Evolutionary conservation across 306 rosid genomes (phyloP).

Genomic region (Comarum palustre): DNA sequence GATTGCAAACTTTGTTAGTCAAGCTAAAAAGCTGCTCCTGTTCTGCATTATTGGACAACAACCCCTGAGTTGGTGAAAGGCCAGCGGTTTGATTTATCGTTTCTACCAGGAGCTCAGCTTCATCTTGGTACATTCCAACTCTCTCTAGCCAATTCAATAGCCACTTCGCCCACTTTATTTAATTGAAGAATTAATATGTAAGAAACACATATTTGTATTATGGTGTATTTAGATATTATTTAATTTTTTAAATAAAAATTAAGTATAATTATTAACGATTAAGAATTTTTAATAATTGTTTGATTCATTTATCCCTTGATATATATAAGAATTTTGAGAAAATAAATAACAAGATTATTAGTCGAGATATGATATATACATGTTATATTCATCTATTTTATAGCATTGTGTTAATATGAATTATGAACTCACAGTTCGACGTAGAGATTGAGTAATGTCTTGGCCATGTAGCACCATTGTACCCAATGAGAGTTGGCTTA

Average conservation of each 20-base stretch:
- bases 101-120: conserved; percentile 64
- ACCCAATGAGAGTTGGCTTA: conserved; percentile 65
- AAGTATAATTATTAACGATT: no score
- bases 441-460: conserved; percentile 56
- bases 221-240: no score
- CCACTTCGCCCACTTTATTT: conserved; percentile 75
- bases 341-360: not conserved
- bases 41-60: conserved; percentile 36
- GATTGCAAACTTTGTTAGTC: conserved; percentile 54
- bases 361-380: not conserved
- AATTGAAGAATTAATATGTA: not conserved
- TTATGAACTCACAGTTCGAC: conserved; percentile 49
- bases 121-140: conserved; percentile 53
- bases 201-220: no score
- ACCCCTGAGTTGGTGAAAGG: conserved; percentile 38
- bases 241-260: no score
- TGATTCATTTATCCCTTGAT: no score
- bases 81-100: conserved; percentile 63
- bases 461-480: conserved; percentile 50
- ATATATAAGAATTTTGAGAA: not conserved
- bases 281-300: no score
- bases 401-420: not conserved
- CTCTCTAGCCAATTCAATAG: conserved; percentile 59
- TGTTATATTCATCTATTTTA: not conserved
- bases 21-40: conserved; percentile 41